phyloP scores from a whole-genome alignment of 2,329 filamentous ascomycete genomes.

The Didymella segeticola region DNA sequence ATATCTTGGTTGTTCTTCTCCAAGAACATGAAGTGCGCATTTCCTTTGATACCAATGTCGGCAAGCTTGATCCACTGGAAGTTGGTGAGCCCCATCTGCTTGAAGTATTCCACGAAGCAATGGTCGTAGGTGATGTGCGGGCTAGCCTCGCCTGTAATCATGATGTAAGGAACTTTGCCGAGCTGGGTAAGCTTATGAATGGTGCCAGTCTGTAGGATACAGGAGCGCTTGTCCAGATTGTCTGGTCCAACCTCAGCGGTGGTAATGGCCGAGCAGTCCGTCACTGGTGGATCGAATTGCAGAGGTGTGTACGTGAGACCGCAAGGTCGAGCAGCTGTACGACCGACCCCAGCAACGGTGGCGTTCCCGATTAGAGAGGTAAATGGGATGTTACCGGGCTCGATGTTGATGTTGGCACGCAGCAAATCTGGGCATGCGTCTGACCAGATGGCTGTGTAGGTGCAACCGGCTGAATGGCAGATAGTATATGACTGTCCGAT shows the following conservation, averaged over 20 bases:
- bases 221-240: constrained; percentile 20
- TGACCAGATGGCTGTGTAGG: constrained; percentile 30
- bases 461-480: constrained; percentile 29
- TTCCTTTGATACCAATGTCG: constrained; percentile 56
- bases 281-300: constrained; percentile 23
- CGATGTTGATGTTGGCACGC: constrained; percentile 33
- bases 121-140: constrained; percentile 43
- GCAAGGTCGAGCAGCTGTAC: constrained; percentile 25
- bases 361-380: constrained; percentile 19
- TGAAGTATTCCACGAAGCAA: constrained; percentile 37
- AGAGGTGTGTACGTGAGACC: constrained; percentile 29
- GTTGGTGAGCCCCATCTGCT: constrained; percentile 52
- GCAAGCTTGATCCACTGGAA: constrained; percentile 56
- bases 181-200: constrained; percentile 27
- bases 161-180: constrained; percentile 39
- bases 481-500: constrained; percentile 29
- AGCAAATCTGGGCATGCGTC: constrained; percentile 30
- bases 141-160: constrained; percentile 40
- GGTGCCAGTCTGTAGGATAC: constrained; percentile 24
- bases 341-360: constrained; percentile 20
- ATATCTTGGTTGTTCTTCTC: constrained; percentile 60
- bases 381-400: constrained; percentile 27
- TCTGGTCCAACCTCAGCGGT: constrained; percentile 22
- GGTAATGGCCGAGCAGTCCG: constrained; percentile 23
- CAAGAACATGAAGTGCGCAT: constrained; percentile 63